Percentiles rank a stretch among this genome's conserved stretches.
Evolutionary conservation across 495 filamentous ascomycete species (phyloP).

Genomic region (Xylaria intraflava): DNA sequence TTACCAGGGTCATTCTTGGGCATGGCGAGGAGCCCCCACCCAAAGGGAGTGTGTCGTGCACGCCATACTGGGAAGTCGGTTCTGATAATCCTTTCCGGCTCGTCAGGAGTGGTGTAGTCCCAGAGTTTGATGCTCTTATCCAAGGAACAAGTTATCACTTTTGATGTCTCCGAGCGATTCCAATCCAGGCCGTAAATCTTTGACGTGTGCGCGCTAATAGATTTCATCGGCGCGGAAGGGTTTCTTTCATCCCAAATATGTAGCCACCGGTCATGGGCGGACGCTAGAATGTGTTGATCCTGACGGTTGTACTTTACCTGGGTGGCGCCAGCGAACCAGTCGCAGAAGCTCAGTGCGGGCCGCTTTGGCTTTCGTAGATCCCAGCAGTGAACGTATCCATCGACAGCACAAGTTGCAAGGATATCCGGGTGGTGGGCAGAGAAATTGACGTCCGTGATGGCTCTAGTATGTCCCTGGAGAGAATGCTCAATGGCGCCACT

Average conservation of each 20-base stretch:
- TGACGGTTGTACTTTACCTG: constrained; percentile 95
- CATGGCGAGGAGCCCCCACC: constrained; percentile 82
- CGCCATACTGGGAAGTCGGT: constrained; percentile 88
- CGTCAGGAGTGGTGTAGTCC: constrained; percentile 64
- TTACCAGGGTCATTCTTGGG: constrained; percentile 79
- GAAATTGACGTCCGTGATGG: constrained; percentile 97
- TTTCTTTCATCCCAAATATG: constrained; percentile 88
- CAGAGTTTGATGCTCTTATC: constrained; percentile 94
- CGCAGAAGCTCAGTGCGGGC: constrained; percentile 74
- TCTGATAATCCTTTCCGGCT: constrained; percentile 65
- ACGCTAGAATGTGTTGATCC: constrained; percentile 77
- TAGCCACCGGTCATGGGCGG: constrained; percentile 79
- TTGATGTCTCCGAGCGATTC: constrained; percentile 67
- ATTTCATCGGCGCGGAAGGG: constrained; percentile 68
- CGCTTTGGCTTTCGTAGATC: constrained; percentile 72
- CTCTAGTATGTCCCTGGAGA: constrained; percentile 80
- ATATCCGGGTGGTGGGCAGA: constrained; percentile 86
- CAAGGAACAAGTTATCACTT: constrained; percentile 78
- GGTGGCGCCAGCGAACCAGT: constrained; percentile 92
- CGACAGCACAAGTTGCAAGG: constrained; percentile 84
- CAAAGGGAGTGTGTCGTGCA: constrained; percentile 90
- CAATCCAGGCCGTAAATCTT: constrained; percentile 97
- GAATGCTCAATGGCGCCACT: constrained; percentile 74
- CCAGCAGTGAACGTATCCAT: constrained; percentile 92
- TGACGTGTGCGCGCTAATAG: constrained; percentile 83